Conservation (phyloP, 495 filamentous ascomycete genomes). For the Xylaria sp. region DNA sequence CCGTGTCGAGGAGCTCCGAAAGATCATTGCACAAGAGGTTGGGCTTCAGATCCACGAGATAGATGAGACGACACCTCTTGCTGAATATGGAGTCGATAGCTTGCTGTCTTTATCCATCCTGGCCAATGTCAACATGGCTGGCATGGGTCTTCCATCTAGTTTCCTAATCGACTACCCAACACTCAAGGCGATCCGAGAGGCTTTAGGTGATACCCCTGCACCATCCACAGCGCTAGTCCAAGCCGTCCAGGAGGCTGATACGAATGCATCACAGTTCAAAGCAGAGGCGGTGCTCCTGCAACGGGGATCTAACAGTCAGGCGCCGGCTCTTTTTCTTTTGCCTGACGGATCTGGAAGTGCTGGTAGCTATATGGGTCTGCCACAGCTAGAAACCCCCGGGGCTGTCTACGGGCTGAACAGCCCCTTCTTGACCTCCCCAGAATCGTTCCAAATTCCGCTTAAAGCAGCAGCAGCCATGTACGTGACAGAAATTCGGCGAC, state of each 20-base stretch:
- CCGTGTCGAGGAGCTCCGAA: too few species aligned
- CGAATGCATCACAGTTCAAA: background rate
- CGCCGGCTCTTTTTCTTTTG: slow-evolving; percentile 61
- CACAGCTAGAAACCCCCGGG: background rate
- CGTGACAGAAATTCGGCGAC: slow-evolving; percentile 52
- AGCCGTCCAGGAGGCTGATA: slow-evolving; percentile 30
- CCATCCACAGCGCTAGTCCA: background rate
- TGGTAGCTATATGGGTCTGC: slow-evolving; percentile 54
- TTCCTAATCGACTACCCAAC: too few species aligned
- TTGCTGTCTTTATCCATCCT: too few species aligned
- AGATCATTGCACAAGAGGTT: too few species aligned
- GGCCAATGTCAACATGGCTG: too few species aligned
- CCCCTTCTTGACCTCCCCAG: slow-evolving; percentile 50
- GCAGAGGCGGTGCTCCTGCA: background rate
- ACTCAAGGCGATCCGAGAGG: too few species aligned
- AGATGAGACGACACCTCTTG: too few species aligned
- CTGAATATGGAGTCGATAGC: too few species aligned
- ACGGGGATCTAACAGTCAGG: slow-evolving; percentile 37
- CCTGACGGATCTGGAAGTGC: slow-evolving; percentile 71
- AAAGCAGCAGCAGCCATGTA: slow-evolving; percentile 49
- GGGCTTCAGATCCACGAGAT: too few species aligned
- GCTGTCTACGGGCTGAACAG: slow-evolving; percentile 57
- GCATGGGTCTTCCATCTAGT: too few species aligned
- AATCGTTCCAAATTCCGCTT: background rate
- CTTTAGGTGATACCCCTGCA: too few species aligned